Evolutionary conservation across 2,329 filamentous ascomycete genomes (phyloP).

Genomic region (Eutypa lata): DNA sequence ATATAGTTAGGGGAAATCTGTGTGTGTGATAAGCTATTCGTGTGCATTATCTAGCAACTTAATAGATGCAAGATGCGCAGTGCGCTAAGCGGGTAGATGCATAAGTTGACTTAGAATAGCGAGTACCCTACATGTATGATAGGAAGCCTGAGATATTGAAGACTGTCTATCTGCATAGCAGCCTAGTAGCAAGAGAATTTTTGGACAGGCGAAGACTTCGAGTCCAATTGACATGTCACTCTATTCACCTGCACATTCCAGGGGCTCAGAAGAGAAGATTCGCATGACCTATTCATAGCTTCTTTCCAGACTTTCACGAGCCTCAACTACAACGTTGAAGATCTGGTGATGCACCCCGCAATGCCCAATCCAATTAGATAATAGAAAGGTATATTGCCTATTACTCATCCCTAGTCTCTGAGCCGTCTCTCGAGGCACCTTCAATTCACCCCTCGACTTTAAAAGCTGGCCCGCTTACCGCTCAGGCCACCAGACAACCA

Average conservation of each 20-base stretch:
- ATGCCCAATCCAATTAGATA: neutral
- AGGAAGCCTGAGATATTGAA: neutral
- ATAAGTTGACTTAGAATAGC: neutral
- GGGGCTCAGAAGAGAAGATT: no score
- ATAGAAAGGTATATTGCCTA: neutral
- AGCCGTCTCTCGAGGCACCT: neutral
- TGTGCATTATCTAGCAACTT: neutral
- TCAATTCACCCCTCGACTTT: neutral
- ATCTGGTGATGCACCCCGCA: neutral
- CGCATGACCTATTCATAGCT: no score
- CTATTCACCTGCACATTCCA: no score
- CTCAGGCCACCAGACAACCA: neutral
- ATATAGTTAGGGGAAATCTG: neutral
- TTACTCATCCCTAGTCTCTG: neutral
- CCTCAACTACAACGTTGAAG: neutral
- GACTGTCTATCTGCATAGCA: neutral
- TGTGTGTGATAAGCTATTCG: neutral
- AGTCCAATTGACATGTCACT: no score
- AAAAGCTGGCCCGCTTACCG: no score
- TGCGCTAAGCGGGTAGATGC: neutral
- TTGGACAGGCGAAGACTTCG: no score
- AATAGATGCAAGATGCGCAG: neutral
- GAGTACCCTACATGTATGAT: neutral
- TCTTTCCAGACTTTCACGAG: neutral
- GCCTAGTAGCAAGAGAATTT: no score